phyloP scores from a whole-genome alignment of 345 rosid genomes.

The Gynandropsis gynandra region DNA sequence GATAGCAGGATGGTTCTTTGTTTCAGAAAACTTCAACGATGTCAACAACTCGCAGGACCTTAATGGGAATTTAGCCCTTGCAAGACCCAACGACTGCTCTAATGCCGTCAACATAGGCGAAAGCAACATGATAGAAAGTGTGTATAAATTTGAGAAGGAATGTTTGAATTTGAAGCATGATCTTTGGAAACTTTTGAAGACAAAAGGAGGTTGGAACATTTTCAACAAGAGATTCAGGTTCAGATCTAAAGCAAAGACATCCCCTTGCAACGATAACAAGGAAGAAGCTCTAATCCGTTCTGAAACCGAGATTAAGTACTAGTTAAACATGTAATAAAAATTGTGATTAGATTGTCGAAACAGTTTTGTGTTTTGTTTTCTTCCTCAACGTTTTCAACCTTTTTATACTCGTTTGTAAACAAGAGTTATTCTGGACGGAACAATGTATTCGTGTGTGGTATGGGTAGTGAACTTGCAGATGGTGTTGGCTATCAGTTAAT shows the following conservation, averaged over 20 bases:
- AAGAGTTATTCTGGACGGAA: slow-evolving; percentile 42
- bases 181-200: slow-evolving; percentile 56
- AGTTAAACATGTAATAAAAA: too few relatives aligned
- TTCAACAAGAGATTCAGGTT: slow-evolving; percentile 46
- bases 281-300: slow-evolving; percentile 11
- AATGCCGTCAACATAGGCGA: slow-evolving; percentile 26
- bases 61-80: slow-evolving; percentile 35
- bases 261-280: slow-evolving; percentile 17
- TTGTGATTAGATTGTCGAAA: too few relatives aligned
- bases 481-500: slow-evolving; percentile 48
- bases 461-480: slow-evolving; percentile 70
- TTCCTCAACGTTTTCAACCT: too few relatives aligned
- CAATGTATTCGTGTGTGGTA: slow-evolving; percentile 60
- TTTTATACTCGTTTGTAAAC: too few relatives aligned
- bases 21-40: slow-evolving; percentile 47
- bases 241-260: slow-evolving; percentile 31
- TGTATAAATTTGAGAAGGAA: slow-evolving; percentile 70
- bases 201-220: slow-evolving; percentile 56
- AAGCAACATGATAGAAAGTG: slow-evolving; percentile 56
- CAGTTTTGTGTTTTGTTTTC: too few relatives aligned
- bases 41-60: too few relatives aligned
- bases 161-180: slow-evolving; percentile 72
- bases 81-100: slow-evolving; percentile 31
- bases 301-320: slow-evolving; percentile 9
- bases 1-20: slow-evolving; percentile 56